Conservation (phyloP, 768 basidiomycete genomes). For the Asterophora lycoperdoides region DNA sequence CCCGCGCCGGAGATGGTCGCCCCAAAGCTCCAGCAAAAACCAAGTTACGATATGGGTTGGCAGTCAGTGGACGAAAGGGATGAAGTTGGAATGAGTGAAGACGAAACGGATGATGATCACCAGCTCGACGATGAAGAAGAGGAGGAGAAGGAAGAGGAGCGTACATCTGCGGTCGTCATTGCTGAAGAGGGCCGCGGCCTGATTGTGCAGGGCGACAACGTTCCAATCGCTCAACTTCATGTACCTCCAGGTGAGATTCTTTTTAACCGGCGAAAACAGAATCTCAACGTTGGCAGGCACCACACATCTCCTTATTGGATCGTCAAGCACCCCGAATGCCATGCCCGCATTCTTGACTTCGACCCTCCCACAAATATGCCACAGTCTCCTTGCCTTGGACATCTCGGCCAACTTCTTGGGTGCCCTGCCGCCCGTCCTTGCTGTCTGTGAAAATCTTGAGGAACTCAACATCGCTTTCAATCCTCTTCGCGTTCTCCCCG, state of each 20-base stretch:
- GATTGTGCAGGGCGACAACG: slow-evolving; percentile 68
- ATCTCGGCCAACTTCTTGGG: slow-evolving; percentile 86
- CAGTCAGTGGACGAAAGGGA: slow-evolving; percentile 59
- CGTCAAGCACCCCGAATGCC: slow-evolving; percentile 69
- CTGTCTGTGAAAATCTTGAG: slow-evolving; percentile 77
- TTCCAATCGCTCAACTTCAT: slow-evolving; percentile 56
- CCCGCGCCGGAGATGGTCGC: slow-evolving; percentile 38
- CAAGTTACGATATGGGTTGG: slow-evolving; percentile 78
- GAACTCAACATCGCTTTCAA: slow-evolving; percentile 94
- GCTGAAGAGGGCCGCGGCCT: slow-evolving; percentile 84
- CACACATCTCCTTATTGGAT: slow-evolving; percentile 90
- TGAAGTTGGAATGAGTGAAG: slow-evolving; percentile 30
- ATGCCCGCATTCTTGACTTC: slow-evolving; percentile 72
- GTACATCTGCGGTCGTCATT: slow-evolving; percentile 72
- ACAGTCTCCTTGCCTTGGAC: slow-evolving; percentile 86
- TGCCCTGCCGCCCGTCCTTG: slow-evolving; percentile 78
- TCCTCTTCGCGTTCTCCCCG: slow-evolving; percentile 85
- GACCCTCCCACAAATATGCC: slow-evolving; percentile 66
- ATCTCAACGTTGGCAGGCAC: slow-evolving; percentile 53
- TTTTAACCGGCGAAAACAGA: slow-evolving; percentile 9
- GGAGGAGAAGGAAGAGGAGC: slow-evolving; percentile 57
- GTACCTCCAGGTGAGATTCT: slow-evolving; percentile 63
- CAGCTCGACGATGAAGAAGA: slow-evolving; percentile 43
- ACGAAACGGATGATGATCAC: slow-evolving; percentile 39
- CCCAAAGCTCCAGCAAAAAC: slow-evolving; percentile 53